Percentiles rank a stretch among this genome's conserved stretches.
Conservation (phyloP, 768 basidiomycete genomes). For the Naganishia friedmannii region DNA sequence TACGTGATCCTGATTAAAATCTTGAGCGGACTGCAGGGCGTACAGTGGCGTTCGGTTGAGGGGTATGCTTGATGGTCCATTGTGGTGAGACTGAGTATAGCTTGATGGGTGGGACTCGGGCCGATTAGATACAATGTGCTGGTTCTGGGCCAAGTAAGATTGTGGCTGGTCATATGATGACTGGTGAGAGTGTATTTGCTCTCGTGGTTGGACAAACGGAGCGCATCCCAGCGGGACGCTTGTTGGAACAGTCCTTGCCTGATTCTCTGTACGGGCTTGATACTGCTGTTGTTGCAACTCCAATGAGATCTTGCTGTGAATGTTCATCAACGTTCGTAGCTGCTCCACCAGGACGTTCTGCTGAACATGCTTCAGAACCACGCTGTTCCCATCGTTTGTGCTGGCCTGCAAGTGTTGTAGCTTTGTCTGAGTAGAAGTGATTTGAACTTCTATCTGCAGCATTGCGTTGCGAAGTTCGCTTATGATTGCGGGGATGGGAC, state of each 20-base stretch:
- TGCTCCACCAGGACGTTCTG: slow-evolving; percentile 8
- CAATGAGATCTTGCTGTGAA: neutral
- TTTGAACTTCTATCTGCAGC: neutral
- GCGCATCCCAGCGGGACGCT: neutral
- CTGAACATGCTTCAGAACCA: slow-evolving; percentile 12
- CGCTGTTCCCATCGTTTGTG: neutral
- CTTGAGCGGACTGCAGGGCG: neutral
- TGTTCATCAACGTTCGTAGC: slow-evolving; percentile 5
- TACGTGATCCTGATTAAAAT: neutral
- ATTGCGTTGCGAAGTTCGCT: slow-evolving; percentile 6
- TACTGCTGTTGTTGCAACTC: neutral
- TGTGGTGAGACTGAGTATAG: no score
- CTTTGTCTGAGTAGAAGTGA: neutral
- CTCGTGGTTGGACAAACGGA: neutral
- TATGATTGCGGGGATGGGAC: neutral
- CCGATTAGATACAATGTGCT: no score
- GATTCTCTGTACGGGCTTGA: neutral
- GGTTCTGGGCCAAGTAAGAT: no score
- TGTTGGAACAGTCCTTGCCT: neutral
- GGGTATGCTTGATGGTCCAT: neutral
- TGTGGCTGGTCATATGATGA: neutral
- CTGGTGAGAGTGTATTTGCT: neutral
- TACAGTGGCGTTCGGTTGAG: neutral
- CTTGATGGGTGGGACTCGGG: no score
- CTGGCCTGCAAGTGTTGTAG: slow-evolving; percentile 2